Conservation (phyloP, 148 eudicot species). For the Fagopyrum homotropicum region DNA sequence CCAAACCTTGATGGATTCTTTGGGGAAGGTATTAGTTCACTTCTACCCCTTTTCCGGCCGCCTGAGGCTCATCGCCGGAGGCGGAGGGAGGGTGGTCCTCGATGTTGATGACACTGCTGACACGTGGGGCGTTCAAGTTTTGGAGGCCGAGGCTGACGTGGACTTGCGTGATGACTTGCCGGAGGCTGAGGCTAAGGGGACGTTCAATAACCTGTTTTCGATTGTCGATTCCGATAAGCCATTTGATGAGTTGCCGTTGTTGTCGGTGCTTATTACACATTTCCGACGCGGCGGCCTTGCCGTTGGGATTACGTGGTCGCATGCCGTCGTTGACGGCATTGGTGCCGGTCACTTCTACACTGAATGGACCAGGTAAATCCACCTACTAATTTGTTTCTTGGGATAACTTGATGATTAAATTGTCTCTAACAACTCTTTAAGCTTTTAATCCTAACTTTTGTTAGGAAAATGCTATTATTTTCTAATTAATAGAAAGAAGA, state of each 20-base stretch:
- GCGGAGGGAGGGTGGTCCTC: neutral
- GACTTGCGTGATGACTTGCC: neutral
- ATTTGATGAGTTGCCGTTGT: neutral
- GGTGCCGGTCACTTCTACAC: conserved; percentile 2
- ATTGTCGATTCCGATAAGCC: neutral
- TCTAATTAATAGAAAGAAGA: no score
- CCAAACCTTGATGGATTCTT: neutral
- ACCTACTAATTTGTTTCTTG: no score
- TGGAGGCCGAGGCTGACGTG: neutral
- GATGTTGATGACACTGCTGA: neutral
- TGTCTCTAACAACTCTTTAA: no score
- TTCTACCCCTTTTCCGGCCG: neutral
- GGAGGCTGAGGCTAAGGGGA: neutral
- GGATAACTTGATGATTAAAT: no score
- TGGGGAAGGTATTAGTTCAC: neutral
- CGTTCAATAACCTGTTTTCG: neutral
- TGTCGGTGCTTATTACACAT: neutral
- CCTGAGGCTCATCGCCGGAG: neutral
- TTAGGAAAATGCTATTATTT: no score
- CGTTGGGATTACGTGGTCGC: neutral
- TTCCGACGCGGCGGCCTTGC: neutral
- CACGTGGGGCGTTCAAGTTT: neutral
- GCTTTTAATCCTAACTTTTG: no score
- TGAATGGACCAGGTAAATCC: neutral
- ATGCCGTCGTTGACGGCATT: neutral